Base-by-base conservation (phyloP, 176 grass and related monocot genomes). In the Poa annua region DNA sequence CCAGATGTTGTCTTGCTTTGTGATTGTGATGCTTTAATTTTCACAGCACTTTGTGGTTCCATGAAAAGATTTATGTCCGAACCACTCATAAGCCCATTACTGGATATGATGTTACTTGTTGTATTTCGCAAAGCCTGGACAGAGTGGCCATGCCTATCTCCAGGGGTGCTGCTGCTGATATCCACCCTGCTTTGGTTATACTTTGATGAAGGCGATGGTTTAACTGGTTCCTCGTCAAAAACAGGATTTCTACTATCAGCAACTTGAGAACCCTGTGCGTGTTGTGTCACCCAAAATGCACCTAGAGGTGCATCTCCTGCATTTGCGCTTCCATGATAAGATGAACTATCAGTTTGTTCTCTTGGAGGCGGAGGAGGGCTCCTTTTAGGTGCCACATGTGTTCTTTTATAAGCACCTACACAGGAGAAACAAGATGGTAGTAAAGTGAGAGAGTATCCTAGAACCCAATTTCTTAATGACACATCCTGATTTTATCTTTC, bases 211-310 rank as follows among this genome's bases (percentile, higher is more conserved):
- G 78, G 20, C 33, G 62, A 61, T 81, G 79, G 48, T 75, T 81
- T 85, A 75, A 65, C 79, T 66, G 88, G 86, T 68, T 91, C 90
- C 71, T 93, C 84, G 2, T 85, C 88, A 82, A 91, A 91, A 61
- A 91, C 73, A 60, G 86, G 48, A 1, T 42, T 79, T 35, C 72
- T 87, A 63, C 82, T 88, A 85, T 81, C 91, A 69, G 45, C 52
- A 62, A 54, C 57, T 49, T 81, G 76, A 81, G 88, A 84, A 79
- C 81, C 74, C 19, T 90, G 89, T 77, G 79, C 83, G 16, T 89
- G 81, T 47, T 93, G 94, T 21, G 86, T 93, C 19, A 51, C 85
- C 94, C 94, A 93, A 87, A 97, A 97, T 70, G 88, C 86, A 77
- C 94, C 94, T 62, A 93, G 35, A 57, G 82, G 88, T 85, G 66